A percentile compares a stretch with the other conserved stretches of the same genome.
Conservation (phyloP, 441 rosid genomes). For the Eutrema salsugineum region DNA sequence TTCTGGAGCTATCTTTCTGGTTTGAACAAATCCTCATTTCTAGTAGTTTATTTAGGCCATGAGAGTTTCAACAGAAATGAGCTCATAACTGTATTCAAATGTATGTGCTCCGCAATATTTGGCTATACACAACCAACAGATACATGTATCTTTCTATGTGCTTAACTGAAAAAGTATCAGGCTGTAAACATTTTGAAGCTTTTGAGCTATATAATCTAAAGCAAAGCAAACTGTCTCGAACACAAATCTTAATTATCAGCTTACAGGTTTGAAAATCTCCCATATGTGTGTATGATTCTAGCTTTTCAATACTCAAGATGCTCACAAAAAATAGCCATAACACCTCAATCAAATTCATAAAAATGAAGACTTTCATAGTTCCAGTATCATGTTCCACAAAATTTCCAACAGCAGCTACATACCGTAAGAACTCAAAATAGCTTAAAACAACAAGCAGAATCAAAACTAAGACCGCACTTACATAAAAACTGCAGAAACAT, state of each 20-base stretch:
- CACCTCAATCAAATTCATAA: conserved; percentile 3
- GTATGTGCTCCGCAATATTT: not conserved
- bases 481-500: not conserved
- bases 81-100: too few species aligned
- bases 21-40: not conserved
- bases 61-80: not conserved
- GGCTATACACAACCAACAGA: not conserved
- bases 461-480: not conserved
- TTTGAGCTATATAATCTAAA: not conserved
- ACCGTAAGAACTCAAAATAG: not conserved
- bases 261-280: not conserved
- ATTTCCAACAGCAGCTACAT: conserved; percentile 2
- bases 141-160: not conserved
- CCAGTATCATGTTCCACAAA: conserved; percentile 16
- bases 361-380: conserved; percentile 5
- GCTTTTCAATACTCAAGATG: not conserved
- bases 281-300: not conserved
- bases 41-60: not conserved
- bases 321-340: not conserved
- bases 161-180: not conserved
- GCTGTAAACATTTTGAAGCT: not conserved
- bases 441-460: conserved; percentile 13
- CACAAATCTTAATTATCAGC: not conserved
- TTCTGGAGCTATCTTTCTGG: not conserved
- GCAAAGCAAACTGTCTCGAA: not conserved